Evolutionary conservation across 225 moss, liverwort and hornwort genomes (phyloP), one percentile per base, ranked within the genome.

Genomic region (Pseudisothecium myosuroides): DNA sequence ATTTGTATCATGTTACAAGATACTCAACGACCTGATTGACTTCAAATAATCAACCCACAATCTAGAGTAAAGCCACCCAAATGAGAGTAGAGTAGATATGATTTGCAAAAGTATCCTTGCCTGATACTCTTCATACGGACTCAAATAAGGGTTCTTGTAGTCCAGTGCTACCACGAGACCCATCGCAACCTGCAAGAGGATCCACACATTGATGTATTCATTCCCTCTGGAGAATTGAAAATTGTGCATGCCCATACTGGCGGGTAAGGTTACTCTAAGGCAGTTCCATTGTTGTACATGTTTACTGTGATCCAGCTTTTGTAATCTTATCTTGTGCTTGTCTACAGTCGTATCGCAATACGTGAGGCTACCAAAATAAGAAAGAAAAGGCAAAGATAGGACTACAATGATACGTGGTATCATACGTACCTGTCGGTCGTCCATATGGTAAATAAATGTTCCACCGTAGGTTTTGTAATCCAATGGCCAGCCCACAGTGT

Each of bases 41-140:
- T 87, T 75, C 19, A 75, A 81, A 65, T 39, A 65, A 82, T 75
- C 77, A 83, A 65, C 29, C 61, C 43, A 16, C 78, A 62, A 61
- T 43, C 62, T 27, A 87, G 26, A 83, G 84, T 24, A 61, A 56
- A 68, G 54, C 27, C 36, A 67, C 59, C 47, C 87, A 67, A 69
- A 67, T 55, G 58, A 79, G 11, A 43, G 54, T 78, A 87, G n/a
- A 49, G 56, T 68, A 80, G 75, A 41, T 60, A 56, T 9, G 64
- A 69, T 83, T 90, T 77, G 90, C 82, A 65, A 43, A 84, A 56
- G 76, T 45, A 69, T 88, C 62, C 90, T 89, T 85, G 88, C 97
- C 94, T 97, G 97, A 85, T 94, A 97, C 85, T 96, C 97, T 86
- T 96, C 95, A 74, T 96, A 97, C 5, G 96, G 97, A 90, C 91